Base-by-base conservation (phyloP, 352 stramenopile species). In the Phytophthora parvispora region DNA sequence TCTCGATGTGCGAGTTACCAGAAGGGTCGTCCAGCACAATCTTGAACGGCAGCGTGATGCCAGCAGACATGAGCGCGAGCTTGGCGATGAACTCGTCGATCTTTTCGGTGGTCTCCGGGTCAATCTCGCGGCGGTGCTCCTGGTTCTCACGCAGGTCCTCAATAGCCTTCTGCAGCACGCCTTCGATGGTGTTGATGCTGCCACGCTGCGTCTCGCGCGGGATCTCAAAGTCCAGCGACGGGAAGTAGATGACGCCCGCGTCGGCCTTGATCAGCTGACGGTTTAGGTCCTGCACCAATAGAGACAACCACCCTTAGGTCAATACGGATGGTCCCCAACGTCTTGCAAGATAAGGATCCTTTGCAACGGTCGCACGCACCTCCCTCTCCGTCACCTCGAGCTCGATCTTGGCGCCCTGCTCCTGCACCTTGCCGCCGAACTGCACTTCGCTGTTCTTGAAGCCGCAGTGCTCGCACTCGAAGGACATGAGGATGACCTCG, bases 401-500 rank as follows among this genome's bases (percentile, higher is more conserved):
- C 64, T 90, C 70, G 54, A 92, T 83, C 64, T 79, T 78, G 43
- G 79, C 50, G 28, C 87, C 86, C 40, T 89, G 45, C 51, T 93
- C 84, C 74, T 95, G 86, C 55, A 95, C 83, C 24, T 81, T 79
- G 48, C 83, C 83, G 27, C 83, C 83, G 38, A 91, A 91, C 47
- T 91, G 83, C 74, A 82, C 77, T 69, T 85, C 90, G 78, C 69
- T 92, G 72, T 93, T 93, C 53, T 84, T 84, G 55, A 92, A 97
- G 24, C 80, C 78, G 60, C 92, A 98, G 70, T 97, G 79, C 8
- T 91, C 79, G 80, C 96, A 99, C 61, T 91, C 80, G 55, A 99
- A 98, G 15, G 87, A 95, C 81, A 97, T 97, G 48, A 99, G 75
- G 64, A 99, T 98, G 38, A 99, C 84, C 68, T 99, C 92, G 24